Evolutionary conservation across 2,329 filamentous ascomycete species (phyloP).

Genomic region (Penicillium sp.): DNA sequence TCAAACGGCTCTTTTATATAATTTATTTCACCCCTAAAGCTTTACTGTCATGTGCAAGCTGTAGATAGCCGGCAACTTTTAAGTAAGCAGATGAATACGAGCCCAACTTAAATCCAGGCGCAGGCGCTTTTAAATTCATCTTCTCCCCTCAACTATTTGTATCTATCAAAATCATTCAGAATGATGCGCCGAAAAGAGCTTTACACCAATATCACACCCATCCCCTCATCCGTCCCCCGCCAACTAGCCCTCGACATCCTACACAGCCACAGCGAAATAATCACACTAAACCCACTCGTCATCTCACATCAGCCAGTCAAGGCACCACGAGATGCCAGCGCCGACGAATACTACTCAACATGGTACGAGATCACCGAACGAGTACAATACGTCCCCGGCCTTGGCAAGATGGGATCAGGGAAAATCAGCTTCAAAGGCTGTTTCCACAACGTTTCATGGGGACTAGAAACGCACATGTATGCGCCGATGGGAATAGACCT

Average conservation of each 20-base stretch:
- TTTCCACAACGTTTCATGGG: conserved; percentile 70
- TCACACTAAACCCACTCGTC: conserved; percentile 81
- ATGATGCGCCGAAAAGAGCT: conserved; percentile 21
- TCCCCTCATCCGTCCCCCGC: conserved; percentile 66
- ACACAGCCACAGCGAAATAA: conserved; percentile 77
- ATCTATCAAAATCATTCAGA: background rate
- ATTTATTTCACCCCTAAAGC: background rate
- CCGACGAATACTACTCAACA: conserved; percentile 67
- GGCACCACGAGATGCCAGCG: conserved; percentile 62
- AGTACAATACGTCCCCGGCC: conserved; percentile 69
- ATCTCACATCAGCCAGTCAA: conserved; percentile 67
- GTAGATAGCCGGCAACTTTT: background rate
- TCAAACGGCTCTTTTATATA: background rate
- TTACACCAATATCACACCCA: conserved; percentile 69
- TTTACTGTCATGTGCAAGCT: background rate
- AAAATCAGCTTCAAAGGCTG: conserved; percentile 76
- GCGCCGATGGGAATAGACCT: conserved; percentile 80
- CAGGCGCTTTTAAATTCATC: background rate
- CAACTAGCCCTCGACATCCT: conserved; percentile 72
- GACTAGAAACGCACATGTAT: conserved; percentile 79
- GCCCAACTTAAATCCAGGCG: background rate
- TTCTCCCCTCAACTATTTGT: no score
- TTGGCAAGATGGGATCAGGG: conserved; percentile 55
- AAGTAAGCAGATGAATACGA: conserved; percentile 3
- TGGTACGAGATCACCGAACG: conserved; percentile 82